Evolutionary conservation across 371 early-diverging fungal species (phyloP).

Genomic region (Circinella umbellata): DNA sequence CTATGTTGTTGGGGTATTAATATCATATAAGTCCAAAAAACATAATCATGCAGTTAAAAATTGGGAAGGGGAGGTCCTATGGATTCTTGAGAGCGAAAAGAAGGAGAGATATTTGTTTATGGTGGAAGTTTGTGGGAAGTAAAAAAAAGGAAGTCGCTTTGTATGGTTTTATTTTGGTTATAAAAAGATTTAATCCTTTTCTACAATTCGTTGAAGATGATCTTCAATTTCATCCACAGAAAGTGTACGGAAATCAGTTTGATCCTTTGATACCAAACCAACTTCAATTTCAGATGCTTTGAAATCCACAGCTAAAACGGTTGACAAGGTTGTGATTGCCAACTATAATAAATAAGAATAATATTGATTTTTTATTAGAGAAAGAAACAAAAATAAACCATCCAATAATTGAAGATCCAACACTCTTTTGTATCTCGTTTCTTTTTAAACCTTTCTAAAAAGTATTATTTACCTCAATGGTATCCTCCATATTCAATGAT

Average conservation of each 20-base stretch:
- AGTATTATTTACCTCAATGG: conserved; percentile 78
- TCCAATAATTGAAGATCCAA: background rate
- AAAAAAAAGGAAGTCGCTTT: too few species aligned
- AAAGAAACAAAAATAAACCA: too few species aligned
- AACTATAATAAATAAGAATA: conserved; percentile 52
- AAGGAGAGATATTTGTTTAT: too few species aligned
- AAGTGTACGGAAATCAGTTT: conserved; percentile 83
- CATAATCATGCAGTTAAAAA: too few species aligned
- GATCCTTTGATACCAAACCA: conserved; percentile 81
- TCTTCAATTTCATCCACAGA: conserved; percentile 88
- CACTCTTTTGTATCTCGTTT: background rate
- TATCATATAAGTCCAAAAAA: too few species aligned
- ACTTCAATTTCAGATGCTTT: conserved; percentile 95
- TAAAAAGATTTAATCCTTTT: conserved; percentile 68
- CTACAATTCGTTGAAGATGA: conserved; percentile 89
- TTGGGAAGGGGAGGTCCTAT: too few species aligned
- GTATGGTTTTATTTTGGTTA: background rate
- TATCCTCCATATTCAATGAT: conserved; percentile 80
- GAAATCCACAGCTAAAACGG: conserved; percentile 91
- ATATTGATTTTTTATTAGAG: background rate
- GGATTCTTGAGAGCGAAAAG: too few species aligned
- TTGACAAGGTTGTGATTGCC: conserved; percentile 93
- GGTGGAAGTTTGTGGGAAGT: too few species aligned
- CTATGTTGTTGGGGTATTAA: too few species aligned
- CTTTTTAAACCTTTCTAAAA: too few species aligned